Base-by-base conservation (phyloP, 179 eudicot genomes). In the Heliamphora pulchella region DNA sequence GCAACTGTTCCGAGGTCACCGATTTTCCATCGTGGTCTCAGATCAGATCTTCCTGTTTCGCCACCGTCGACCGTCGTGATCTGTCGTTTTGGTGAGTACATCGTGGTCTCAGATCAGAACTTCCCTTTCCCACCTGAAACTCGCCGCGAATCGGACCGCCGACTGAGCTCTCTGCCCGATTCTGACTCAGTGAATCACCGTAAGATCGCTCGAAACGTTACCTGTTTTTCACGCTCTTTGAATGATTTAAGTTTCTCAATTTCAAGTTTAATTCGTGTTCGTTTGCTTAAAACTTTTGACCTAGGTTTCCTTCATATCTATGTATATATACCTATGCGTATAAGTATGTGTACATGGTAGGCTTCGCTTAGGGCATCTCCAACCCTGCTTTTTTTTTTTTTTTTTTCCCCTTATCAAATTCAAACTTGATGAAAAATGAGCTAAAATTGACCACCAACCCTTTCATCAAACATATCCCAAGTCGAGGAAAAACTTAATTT, bases 121-220 rank as follows among this genome's bases (percentile, higher is more conserved):
- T 74, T 55, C 64, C 73, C 59, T 66, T 50, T 5, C 4, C 65
- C 14, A 67, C 17, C 50, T 5, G 61, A 31, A 66, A 76, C 59
- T 50, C 51, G 73, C 73, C 80, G 73, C 58, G 62, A 65, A 48
- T 48, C 59, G 61, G 59, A 50, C 62, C 50, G n/a, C 72, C 73
- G 80, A 39, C 15, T 2, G 39, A 51, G 73, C 58, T 43, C 66
- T 67, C 63, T 7, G 10, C 51, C 63, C 74, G 5, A 17, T 66
- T 66, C 62, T 13, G 5, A 67, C 53, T 51, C 61, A 8, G 7
- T 22, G 2, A 47, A 46, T 53, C n/a, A 51, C 63, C 8, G 80
- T 78, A 78, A 78, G 80, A 50, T 64, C 47, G 71, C 70, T 50
- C 18, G 7, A 77, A 13, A 31, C 59, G 13, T 64, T 7, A 22